Conservation (phyloP, 345 rosid species). For the Acer campestre region DNA sequence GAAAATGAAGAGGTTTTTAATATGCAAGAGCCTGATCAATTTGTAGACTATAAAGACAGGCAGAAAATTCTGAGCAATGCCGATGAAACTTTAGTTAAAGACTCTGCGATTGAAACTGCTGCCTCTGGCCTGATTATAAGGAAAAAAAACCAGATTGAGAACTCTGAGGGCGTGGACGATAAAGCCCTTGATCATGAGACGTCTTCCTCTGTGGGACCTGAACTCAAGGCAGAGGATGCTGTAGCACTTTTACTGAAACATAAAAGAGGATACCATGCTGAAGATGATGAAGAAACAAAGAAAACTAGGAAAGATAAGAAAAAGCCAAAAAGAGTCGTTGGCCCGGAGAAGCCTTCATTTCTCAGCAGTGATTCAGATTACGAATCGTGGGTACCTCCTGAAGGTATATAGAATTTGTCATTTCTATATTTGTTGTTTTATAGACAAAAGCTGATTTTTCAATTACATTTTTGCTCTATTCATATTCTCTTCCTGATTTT, state of each 20-base stretch:
- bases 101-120: conserved; percentile 47
- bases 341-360: conserved; percentile 82
- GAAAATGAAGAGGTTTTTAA: conserved; percentile 32
- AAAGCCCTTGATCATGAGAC: conserved; percentile 30
- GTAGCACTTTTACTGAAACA: conserved; percentile 88
- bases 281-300: conserved; percentile 39
- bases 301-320: conserved; percentile 42
- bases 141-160: conserved; percentile 60
- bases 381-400: conserved; percentile 92
- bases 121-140: conserved; percentile 83
- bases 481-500: neutral
- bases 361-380: conserved; percentile 48
- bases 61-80: conserved; percentile 43
- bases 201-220: conserved; percentile 48
- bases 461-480: neutral
- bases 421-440: neutral
- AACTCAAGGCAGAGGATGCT: conserved; percentile 71
- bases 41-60: conserved; percentile 87
- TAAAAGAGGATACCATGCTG: conserved; percentile 60
- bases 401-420: conserved; percentile 51
- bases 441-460: neutral
- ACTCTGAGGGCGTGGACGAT: conserved; percentile 36
- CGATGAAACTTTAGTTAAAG: conserved; percentile 22
- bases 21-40: conserved; percentile 55
- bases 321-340: conserved; percentile 60